Base-by-base conservation (phyloP, 2,329 filamentous ascomycete genomes). In the Pseudonectria buxi region DNA sequence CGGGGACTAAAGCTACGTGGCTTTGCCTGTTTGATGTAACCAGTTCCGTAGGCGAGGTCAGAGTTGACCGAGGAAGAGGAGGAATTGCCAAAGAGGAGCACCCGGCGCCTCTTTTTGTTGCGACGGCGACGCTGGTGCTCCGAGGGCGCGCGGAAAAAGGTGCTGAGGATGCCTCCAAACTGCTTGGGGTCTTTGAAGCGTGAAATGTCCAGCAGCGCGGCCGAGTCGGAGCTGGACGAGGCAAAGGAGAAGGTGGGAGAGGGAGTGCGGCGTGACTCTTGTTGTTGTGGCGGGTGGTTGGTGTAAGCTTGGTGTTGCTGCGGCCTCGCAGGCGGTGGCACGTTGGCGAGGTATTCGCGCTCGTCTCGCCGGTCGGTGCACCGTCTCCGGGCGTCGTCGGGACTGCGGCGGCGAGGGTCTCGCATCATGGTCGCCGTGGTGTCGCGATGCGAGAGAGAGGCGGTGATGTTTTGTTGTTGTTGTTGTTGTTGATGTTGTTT, bases 31-130 rank as follows among this genome's bases (percentile, higher is more conserved):
- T 68, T 68, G 30, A 75, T 63, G 44, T 72, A 81, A 12, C 77
- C 79, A 36, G 63, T 69, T 9, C 81, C 80, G 53, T 83, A 85
- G 9, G 80, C 80, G 41, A 85, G 61, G 52, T 86, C 81, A 14
- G 73, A 76, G 56, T 83, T 78, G 36, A 83, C 67, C 1, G 78
- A 82, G 1, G 78, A 83, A 3, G 76, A 81, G 2, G 79, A 84
- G 2, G 74, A 80, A 49, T 79, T 82, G 36, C 56, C 67, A 47
- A 78, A 71, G 37, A 69, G 72, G 28, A 80, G 67, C 35, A 82
- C 69, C 39, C 76, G 69, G 26, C 67, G 67, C 44, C 63, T 67
- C 45, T 65, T 68, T 37, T 67, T 68, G 45, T 58, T 60, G 36
- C 58, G 62, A 27, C 58, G 57, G 4, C 50, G 52, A 15, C 58